Evolutionary conservation across 1,284 basidiomycete species (phyloP).

Genomic region (Clitocybe nebularis): DNA sequence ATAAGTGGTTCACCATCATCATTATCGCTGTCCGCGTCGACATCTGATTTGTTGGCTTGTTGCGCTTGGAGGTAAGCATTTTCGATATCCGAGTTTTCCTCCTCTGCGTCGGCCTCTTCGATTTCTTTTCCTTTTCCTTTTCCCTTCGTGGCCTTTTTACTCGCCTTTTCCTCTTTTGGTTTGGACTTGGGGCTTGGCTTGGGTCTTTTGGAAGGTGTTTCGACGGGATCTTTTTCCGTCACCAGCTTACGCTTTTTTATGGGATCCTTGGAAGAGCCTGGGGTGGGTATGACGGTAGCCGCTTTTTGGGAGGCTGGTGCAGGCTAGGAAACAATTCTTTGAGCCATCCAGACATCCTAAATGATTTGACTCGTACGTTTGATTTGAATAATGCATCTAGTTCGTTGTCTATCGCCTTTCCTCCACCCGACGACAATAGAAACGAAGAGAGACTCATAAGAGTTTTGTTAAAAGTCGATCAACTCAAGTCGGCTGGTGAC

Average conservation of each 20-base stretch:
- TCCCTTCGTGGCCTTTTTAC: constrained; percentile 18
- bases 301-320: constrained; percentile 9
- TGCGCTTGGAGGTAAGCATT: constrained; percentile 25
- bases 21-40: constrained; percentile 14
- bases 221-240: constrained; percentile 13
- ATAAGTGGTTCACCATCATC: constrained; percentile 20
- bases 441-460: constrained; percentile 29
- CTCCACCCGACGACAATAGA: constrained; percentile 16
- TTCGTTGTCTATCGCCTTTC: constrained; percentile 31
- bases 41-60: constrained; percentile 5
- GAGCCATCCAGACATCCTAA: background rate
- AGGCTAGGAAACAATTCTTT: constrained; percentile 11
- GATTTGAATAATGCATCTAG: constrained; percentile 39
- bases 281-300: constrained; percentile 14
- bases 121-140: constrained; percentile 18
- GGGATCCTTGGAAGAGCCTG: constrained; percentile 21
- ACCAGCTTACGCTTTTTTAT: constrained; percentile 32
- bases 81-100: constrained; percentile 31
- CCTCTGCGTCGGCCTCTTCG: constrained; percentile 24
- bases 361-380: constrained; percentile 22
- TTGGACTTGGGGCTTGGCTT: constrained; percentile 15
- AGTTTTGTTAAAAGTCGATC: too few relatives aligned
- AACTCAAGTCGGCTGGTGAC: too few relatives aligned
- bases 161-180: constrained; percentile 17
- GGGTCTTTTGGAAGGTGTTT: constrained; percentile 17